Conservation (phyloP, 2,329 filamentous ascomycete species). For the Beauveria varroae region DNA sequence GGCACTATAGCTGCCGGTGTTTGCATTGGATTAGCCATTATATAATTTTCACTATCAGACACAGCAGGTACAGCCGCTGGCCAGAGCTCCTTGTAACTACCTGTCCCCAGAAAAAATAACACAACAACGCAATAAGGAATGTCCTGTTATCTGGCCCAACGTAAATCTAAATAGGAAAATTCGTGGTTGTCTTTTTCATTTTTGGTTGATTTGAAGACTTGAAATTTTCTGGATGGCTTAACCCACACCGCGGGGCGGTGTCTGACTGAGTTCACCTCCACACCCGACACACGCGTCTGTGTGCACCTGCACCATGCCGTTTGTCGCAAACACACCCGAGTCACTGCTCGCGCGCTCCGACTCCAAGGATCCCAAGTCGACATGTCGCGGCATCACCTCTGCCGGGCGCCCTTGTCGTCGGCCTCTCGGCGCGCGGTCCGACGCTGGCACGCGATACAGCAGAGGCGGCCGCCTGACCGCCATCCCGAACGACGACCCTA, state of each 20-base stretch:
- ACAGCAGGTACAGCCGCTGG: too few species aligned
- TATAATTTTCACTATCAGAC: too few species aligned
- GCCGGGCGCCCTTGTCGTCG: constrained; percentile 79
- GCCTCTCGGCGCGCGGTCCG: constrained; percentile 37
- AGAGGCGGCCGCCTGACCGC: not conserved
- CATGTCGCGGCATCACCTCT: constrained; percentile 81
- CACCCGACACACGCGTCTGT: not conserved
- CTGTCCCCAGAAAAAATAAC: too few species aligned
- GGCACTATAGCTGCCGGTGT: too few species aligned
- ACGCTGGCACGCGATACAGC: constrained; percentile 14
- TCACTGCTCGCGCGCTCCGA: constrained; percentile 70
- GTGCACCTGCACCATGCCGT: constrained; percentile 26
- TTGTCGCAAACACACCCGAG: constrained; percentile 62
- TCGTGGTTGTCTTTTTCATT: not conserved
- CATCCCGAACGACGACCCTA: constrained; percentile 34
- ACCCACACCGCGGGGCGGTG: not conserved
- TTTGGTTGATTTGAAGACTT: not conserved
- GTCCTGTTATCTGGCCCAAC: too few species aligned
- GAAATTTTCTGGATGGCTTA: not conserved
- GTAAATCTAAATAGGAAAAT: too few species aligned
- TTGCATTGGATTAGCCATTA: too few species aligned
- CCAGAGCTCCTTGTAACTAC: too few species aligned
- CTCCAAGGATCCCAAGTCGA: constrained; percentile 74
- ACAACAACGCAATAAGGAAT: too few species aligned
- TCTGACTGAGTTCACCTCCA: not conserved